Evolutionary conservation across 2,329 filamentous ascomycete species (phyloP), one percentile per base, ranked within the genome.

Genomic region (Colletotrichum musicola): DNA sequence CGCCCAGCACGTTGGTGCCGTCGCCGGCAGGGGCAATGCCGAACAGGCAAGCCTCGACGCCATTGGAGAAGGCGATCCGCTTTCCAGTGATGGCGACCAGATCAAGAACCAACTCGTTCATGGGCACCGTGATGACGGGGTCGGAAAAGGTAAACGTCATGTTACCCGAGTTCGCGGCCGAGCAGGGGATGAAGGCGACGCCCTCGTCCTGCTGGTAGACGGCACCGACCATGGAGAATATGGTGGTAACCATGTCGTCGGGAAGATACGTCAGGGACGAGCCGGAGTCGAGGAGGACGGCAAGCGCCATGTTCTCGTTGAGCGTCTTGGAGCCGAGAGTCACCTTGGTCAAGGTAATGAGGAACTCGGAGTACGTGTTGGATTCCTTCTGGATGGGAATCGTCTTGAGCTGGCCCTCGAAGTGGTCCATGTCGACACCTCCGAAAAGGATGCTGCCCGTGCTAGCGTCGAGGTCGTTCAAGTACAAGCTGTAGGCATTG

Each of bases 391-490:
- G 86, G 61, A 95, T 82, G 2, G 93, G 92, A 1, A 95, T 78
- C 0, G 90, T 92, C 68, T 88, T 77, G 35, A 95, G 83, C 4
- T 83, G 76, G 20, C 91, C 92, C 2, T 80, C 75, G 76, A 88
- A 95, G 71, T 90, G 89, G 22, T 81, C 87, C 2, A 84, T 87
- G 78, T 95, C 91, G 65, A 95, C 86, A 35, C 93, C 92, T 35
- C 92, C 92, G 73, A 95, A 95, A 1, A 95, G 81, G 62, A 95
- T 89, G 68, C 82, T 90, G 62, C 92, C 92, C 0, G 83, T 88
- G 73, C 79, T 87, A 25, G 91, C 82, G 71, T 90, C 85, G 7
- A 93, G 81, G 74, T 94, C 91, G 79, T 94, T 92, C 18, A 94
- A 82, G 89, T 90, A 94, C 50, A 95, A 79, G 75, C 90, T 93